A percentile compares a stretch with the other conserved stretches of the same genome.
Evolutionary conservation across 2,329 filamentous ascomycete genomes (phyloP).

Genomic region (Colletotrichum viniferum): DNA sequence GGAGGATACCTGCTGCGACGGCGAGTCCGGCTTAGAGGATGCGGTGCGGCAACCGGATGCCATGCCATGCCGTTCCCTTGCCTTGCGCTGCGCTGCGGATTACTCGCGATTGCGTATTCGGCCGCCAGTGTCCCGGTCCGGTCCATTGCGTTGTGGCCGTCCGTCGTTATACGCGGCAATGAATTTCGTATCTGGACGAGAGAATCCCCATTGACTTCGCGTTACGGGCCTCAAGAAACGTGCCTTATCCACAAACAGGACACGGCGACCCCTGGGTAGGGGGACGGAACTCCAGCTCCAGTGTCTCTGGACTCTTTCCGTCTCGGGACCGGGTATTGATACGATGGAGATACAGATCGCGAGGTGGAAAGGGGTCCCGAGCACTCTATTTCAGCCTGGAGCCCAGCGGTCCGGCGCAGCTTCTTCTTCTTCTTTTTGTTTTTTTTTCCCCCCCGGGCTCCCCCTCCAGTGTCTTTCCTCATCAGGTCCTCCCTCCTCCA

Average conservation of each 20-base stretch:
- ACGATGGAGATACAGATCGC: constrained; percentile 11
- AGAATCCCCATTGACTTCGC: background rate
- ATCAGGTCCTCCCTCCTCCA: background rate
- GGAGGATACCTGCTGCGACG: background rate
- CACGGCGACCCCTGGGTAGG: background rate
- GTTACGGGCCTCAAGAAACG: background rate
- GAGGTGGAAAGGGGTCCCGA: background rate
- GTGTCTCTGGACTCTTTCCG: background rate
- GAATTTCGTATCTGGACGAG: background rate
- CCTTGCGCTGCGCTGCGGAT: background rate
- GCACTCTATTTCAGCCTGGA: background rate
- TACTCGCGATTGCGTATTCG: background rate
- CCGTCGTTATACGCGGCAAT: background rate
- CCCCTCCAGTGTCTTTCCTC: background rate
- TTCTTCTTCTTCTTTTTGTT: background rate
- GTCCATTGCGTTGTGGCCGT: background rate
- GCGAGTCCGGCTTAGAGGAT: background rate
- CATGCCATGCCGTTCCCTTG: background rate
- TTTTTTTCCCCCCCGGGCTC: too few relatives aligned
- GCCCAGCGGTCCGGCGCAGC: background rate
- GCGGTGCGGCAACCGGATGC: background rate
- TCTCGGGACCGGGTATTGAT: constrained; percentile 10
- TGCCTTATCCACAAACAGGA: background rate
- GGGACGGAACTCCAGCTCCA: background rate
- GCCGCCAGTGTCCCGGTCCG: background rate